Conservation (phyloP, 495 filamentous ascomycete species). For the Aspergillus nidulans region DNA sequence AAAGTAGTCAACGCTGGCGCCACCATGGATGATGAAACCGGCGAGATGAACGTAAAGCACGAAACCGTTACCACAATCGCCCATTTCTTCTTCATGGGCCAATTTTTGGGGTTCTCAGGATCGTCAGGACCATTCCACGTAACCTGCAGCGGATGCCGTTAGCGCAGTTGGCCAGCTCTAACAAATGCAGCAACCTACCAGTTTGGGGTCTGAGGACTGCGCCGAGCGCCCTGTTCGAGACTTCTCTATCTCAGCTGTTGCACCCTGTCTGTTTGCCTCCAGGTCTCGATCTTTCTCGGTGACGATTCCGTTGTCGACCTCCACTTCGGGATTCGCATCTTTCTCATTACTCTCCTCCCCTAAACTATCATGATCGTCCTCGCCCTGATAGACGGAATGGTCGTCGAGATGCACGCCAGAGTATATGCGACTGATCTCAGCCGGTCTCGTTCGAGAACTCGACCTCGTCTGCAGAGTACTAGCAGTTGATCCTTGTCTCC, state of each 20-base stretch:
- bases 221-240: constrained; percentile 19
- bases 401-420: constrained; percentile 37
- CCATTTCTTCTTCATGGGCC: constrained; percentile 58
- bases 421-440: constrained; percentile 22
- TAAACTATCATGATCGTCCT: constrained; percentile 5
- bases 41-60: constrained; percentile 68
- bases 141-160: constrained; percentile 27
- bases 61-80: constrained; percentile 53
- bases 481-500: neutral
- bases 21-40: constrained; percentile 67
- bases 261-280: constrained; percentile 15
- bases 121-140: constrained; percentile 56
- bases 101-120: constrained; percentile 57
- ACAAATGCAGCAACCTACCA: constrained; percentile 21
- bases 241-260: constrained; percentile 21
- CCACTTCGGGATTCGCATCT: constrained; percentile 15
- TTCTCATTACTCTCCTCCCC: constrained; percentile 8
- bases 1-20: constrained; percentile 60
- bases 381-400: constrained; percentile 33
- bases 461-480: constrained; percentile 3
- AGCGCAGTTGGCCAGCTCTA: no score
- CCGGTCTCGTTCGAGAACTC: constrained; percentile 16
- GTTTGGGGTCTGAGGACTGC: constrained; percentile 17
- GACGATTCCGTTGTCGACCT: constrained; percentile 25
- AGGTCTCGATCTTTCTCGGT: constrained; percentile 32